Evolutionary conservation across 495 filamentous ascomycete genomes (phyloP), one percentile per base, ranked within the genome.

Genomic region (Annulohypoxylon stygium): DNA sequence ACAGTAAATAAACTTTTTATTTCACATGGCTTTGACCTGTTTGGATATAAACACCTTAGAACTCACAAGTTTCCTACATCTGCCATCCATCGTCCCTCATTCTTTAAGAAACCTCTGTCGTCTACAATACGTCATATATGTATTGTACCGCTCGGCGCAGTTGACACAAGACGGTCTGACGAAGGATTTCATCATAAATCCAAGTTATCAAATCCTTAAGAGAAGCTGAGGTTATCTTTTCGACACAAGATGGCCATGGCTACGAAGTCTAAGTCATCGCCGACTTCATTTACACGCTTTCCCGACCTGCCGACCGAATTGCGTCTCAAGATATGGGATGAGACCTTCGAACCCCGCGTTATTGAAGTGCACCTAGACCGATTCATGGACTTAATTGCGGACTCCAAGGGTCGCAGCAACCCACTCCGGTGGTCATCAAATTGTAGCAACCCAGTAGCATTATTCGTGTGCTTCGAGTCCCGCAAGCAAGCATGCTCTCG

Each of bases 301-400:
- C 73, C 78, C 10, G 51, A 68, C n/a, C 74, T 83, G 9, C 81
- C 81, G 10, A 50, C 77, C 36, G 81, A 83, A 41, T 59, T 83
- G 48, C 78, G 81, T 36, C 73, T 83, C 72, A 62, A 77, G 4
- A 80, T 83, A 30, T 83, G 80, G 78, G 47, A 66, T 0, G 62
- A 62, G 48, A 43, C 81, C 9, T 78, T 81, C 34, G 25, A 66
- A 7, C 78, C 79, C 0, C 78, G 81, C 34, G 72, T 75, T 11
- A 61, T 83, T n/a, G 81, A 78, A 53, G 65, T 82, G 11, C 81
- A 83, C 70, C 69, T 66, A 7, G 71, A 70, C 12, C 60, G 58
- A 51, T 36, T 18, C 18, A 36, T 33, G 1, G 33, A 59, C 16
- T 26, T 6, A 6, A 30, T 37, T 11, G 23, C 53, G 45, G 23